Evolutionary conservation across 495 filamentous ascomycete genomes (phyloP), one percentile per base, ranked within the genome.

Genomic region (Talaromyces proteolyticus): DNA sequence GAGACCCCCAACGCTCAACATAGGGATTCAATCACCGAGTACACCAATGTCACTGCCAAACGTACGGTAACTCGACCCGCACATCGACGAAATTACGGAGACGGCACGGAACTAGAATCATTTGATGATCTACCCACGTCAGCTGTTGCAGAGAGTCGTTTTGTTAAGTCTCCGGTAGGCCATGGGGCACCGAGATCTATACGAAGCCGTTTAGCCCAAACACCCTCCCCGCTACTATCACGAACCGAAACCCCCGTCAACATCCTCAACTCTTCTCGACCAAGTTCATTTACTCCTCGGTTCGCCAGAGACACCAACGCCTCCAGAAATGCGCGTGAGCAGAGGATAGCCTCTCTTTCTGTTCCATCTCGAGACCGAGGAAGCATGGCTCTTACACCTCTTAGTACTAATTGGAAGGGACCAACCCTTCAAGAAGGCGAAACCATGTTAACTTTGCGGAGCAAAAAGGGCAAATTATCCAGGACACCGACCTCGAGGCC

Each of bases 51-150:
- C 22, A 69, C 78, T 20, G 64, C 74, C 2, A 88, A 87, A 63
- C 74, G 77, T 37, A 82, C 83, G 21, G 67, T 96, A 37, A 88
- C 77, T 52, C 83, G 86, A 62, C 91, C 90, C 3, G 79, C 81
- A 22, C 78, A 81, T 36, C 76, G 81, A 49, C 81, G 85, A 24
- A 82, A 89, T 58, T 98, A 92, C 68, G 93, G 93, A 4, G 89
- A 96, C 66, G 93, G 93, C 18, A 87, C 79, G 36, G 93, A 98
- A 63, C 70, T 98, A 23, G 92, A 96, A 51, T 80, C 78, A 11
- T 97, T 98, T 63, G 93, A 97, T 57, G 93, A 98, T 68, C 70
- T 98, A 44, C 94, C 94, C 11, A 97, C 89, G 1, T 96, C 89
- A 22, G 84, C 76, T 3, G 79, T 85, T 38, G 80, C 82, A 16